Evolutionary conservation across 768 basidiomycete species (phyloP).

Genomic region (Rossbeevera mucosa): DNA sequence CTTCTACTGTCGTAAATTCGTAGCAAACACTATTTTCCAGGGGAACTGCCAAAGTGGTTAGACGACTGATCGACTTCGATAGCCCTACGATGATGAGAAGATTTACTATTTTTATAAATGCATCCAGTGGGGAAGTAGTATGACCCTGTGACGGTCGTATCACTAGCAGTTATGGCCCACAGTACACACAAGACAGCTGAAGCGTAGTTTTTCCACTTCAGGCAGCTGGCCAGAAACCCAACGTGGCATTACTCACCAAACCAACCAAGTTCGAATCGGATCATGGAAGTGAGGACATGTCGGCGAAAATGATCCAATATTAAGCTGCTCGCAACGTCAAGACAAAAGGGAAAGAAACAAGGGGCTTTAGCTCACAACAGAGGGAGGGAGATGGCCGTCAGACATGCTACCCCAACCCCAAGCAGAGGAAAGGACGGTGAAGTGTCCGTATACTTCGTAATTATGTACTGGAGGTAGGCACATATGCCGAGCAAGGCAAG

Average conservation of each 20-base stretch:
- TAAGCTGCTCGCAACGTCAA: constrained; percentile 12
- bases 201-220: background rate
- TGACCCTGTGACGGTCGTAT: constrained; percentile 4
- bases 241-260: constrained; percentile 16
- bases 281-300: constrained; percentile 17
- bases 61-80: background rate
- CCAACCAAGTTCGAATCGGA: constrained; percentile 26
- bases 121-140: constrained; percentile 18
- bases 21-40: constrained; percentile 10
- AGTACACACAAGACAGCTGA: constrained; percentile 22
- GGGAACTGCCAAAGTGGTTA: constrained; percentile 8
- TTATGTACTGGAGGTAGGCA: constrained; percentile 14
- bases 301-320: constrained; percentile 7
- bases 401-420: constrained; percentile 9
- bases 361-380: constrained; percentile 16
- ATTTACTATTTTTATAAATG: constrained; percentile 6
- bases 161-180: constrained; percentile 19
- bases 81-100: background rate
- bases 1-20: constrained; percentile 20
- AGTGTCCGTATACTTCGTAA: background rate
- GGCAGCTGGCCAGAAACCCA: background rate
- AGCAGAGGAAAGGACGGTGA: constrained; percentile 14
- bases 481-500: constrained; percentile 21
- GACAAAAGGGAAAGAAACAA: background rate
- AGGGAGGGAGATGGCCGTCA: constrained; percentile 22